Percentiles rank a stretch among this genome's conserved stretches.
Evolutionary conservation across 2,329 filamentous ascomycete genomes (phyloP).

Genomic region (Fusarium begoniae): DNA sequence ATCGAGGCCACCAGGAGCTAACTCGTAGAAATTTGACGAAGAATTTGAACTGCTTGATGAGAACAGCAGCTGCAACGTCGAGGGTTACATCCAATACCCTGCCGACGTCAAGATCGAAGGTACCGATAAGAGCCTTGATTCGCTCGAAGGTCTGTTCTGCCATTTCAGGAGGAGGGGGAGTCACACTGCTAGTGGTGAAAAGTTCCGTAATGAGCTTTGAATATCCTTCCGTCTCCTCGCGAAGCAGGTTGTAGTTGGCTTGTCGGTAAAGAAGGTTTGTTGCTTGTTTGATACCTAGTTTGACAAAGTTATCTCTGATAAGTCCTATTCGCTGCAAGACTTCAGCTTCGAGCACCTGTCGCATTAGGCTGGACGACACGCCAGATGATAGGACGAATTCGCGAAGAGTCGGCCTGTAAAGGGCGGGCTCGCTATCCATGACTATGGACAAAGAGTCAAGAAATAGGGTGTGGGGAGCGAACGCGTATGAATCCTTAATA

Average conservation of each 20-base stretch:
- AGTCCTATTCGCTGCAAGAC: constrained; percentile 80
- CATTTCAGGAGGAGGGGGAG: constrained; percentile 76
- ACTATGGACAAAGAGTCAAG: constrained; percentile 85
- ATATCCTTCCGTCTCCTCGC: constrained; percentile 96
- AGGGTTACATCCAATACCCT: constrained; percentile 93
- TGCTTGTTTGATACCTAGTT: constrained; percentile 85
- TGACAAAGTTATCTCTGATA: constrained; percentile 84
- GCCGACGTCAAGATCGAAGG: constrained; percentile 96
- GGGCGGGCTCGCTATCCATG: constrained; percentile 71
- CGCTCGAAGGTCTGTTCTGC: constrained; percentile 89
- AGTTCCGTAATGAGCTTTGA: constrained; percentile 96
- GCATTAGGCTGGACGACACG: constrained; percentile 77
- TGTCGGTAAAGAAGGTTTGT: constrained; percentile 95
- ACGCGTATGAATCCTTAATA: constrained; percentile 59
- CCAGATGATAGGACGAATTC: constrained; percentile 77
- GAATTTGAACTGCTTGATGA: constrained; percentile 93
- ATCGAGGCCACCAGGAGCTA: constrained; percentile 96
- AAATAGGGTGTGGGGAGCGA: constrained; percentile 76
- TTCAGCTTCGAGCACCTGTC: constrained; percentile 82
- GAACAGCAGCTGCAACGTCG: constrained; percentile 91
- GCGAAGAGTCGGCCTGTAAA: constrained; percentile 63
- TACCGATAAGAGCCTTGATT: constrained; percentile 93
- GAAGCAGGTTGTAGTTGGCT: constrained; percentile 93
- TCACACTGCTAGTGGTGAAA: constrained; percentile 84
- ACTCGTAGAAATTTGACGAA: constrained; percentile 91